phyloP scores from a whole-genome alignment of 305 asterid species.

The Fraxinus dipetala region DNA sequence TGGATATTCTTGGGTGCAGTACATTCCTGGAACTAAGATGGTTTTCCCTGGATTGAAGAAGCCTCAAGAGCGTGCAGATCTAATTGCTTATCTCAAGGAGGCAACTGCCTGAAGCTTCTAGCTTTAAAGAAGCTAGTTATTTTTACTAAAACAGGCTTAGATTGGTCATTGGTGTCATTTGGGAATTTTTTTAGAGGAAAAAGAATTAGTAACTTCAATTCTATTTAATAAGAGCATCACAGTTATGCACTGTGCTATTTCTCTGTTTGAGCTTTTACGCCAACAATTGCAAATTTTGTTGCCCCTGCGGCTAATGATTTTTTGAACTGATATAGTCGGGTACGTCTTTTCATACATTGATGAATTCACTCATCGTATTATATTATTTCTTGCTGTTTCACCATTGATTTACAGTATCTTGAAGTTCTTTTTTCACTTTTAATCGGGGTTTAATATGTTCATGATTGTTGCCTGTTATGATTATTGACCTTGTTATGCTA shows the following conservation, averaged over 20 bases:
- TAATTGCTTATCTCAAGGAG: constrained; percentile 72
- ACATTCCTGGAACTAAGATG: constrained; percentile 94
- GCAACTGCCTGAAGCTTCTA: constrained; percentile 50
- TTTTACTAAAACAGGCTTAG: not conserved
- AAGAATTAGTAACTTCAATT: not conserved
- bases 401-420: not conserved
- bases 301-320: constrained; percentile 12
- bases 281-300: constrained; percentile 24
- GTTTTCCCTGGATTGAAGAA: constrained; percentile 96
- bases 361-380: not conserved
- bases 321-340: not conserved
- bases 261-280: not conserved
- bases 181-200: not conserved
- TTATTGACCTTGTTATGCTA: not conserved
- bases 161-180: not conserved
- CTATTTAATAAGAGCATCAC: constrained; percentile 26
- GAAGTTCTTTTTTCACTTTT: not conserved
- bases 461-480: not conserved
- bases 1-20: constrained; percentile 45
- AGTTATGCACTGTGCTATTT: constrained; percentile 13
- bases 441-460: not conserved
- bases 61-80: constrained; percentile 88
- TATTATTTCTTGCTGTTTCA: not conserved
- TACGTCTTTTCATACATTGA: not conserved
- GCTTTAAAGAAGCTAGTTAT: not conserved